Base-by-base conservation (phyloP, 331 rosid genomes). In the Erythrophleum ivorense region DNA sequence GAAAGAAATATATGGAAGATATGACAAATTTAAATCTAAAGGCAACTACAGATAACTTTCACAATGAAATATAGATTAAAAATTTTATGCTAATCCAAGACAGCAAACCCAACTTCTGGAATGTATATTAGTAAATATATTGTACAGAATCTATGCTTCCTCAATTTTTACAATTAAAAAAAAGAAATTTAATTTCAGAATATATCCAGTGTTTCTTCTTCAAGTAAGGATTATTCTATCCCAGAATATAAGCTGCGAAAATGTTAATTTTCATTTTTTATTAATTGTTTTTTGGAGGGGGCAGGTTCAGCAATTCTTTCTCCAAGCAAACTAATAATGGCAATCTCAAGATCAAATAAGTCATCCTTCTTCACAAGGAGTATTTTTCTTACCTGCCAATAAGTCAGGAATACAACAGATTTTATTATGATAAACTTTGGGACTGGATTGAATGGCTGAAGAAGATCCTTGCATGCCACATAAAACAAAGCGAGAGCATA, bases 361-460 rank as follows among this genome's bases (percentile, higher is more conserved):
- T 48, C 70, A 70, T 54, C 57, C 36, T 53, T 60, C 49, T 66
- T 55, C 58, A 33, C 40, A 40, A n/a, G 14, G 52, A 18, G 9
- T 12, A 49, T 43, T 77, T 71, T 36, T 80, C 71, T 71, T 82
- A 94, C 99, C 99, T 96, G 99, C 99, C 99, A 96, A 87, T 96
- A 96, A 77, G 99, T 96, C 93, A 94, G 90, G 91, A 96, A 96
- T 65, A 96, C 99, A 14, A 96, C 99, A 45, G 98, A 95, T 80
- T 95, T 96, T 76, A 96, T 96, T 49, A 96, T 91, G 74, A 96
- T 83, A 74, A 96, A 96, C 91, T 96, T 96, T 8, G 99, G 99
- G 43, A 96, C 98, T 62, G 98, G 99, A 85, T 96, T 96, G 85
- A 96, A 96, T 59, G 99, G 99, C 88, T 91, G 99, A 79, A 96